Base-by-base conservation (phyloP, 805 yeast species). In the Cephaloascus fragrans region DNA sequence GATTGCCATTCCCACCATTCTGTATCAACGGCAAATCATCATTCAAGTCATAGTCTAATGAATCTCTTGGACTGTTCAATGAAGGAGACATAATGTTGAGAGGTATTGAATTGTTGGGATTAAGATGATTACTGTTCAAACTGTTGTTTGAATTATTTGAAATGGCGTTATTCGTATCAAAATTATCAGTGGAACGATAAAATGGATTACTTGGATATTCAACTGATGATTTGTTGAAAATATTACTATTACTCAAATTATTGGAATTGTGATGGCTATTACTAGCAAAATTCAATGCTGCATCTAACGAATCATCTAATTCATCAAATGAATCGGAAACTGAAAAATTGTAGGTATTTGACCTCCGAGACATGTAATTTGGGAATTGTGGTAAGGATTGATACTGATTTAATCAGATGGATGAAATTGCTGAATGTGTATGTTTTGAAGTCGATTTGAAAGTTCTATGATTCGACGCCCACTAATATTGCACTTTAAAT, bases 241-340 rank as follows among this genome's bases (percentile, higher is more conserved):
- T 53, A 54, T 34, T 56, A 56, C 41, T 63, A 51, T 50, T 47
- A 47, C 44, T 53, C 47, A 39, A 43, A 39, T 50, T 43, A 23
- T 45, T 45, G 18, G 47, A 37, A 17, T 50, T 39, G 51, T 62
- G 47, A 50, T 61, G 48, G 59, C 67, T 46, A 64, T 67, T 55
- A 59, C 77, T 49, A 46, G 64, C 65, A 50, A 57, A 61, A 43
- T 75, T 75, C 46, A 82, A 60, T 1, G 87, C 90, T 36, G 75
- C 75, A 48, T 79, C 83, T 41, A 80, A 62, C 9, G 83, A 76
- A 45, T 66, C 69, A 51, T 81, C 87, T 51, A 82, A 74, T 46
- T 74, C 71, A 47, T 81, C 87, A 48, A 80, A 68, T 10, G 76
- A 63, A 35, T 72, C 71, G 23, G 51, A 47, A n/a, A 34, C 8